Base-by-base conservation (phyloP, 345 rosid genomes). In the Eucalyptus microcorys region DNA sequence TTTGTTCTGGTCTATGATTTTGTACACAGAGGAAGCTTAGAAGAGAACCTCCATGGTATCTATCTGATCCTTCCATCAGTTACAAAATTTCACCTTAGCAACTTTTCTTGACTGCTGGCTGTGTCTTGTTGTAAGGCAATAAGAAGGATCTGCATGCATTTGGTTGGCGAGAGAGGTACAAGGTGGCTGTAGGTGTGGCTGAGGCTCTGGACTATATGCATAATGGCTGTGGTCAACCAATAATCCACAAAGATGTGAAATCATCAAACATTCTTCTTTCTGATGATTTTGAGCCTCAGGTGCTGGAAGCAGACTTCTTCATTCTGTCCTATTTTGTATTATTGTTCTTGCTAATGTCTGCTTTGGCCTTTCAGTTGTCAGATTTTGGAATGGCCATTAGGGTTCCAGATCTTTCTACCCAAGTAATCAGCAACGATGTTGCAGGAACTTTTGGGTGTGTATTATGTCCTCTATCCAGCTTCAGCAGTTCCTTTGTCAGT, bases 221-320 rank as follows among this genome's bases (percentile, higher is more conserved):
- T 90, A 96, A 92, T 89, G 76, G 88, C 80, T 93, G 94, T 91
- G 96, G 88, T 50, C 95, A 95, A 88, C 95, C 96, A 59, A 95
- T 97, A 88, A 96, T 98, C 90, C 99, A 97, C 92, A 94, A 93
- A 89, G 99, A 97, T 93, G 99, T 97, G 87, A 98, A 98, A 91
- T 96, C 99, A 86, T 98, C 99, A 8, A 98, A 98, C 91, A 92
- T 98, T 92, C 99, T 98, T 88, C 88, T 98, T 76, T 96, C 95
- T 4, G 97, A 96, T 91, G 99, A 96, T 95, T 98, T 97, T 91
- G 99, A 95, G 94, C 98, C 99, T 81, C 97, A 96, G 97, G 99
- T 95, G 87, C 26, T n/a, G 49, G 64, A 21, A 5, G 13, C 27
- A 13, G 80, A 32, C 89, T 16, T 45, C 34, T 87, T 50, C 57